Percentiles rank a stretch among this genome's conserved stretches.
phyloP scores from a whole-genome alignment of 1,139 yeast species.

The Geotrichum histeridarum region DNA sequence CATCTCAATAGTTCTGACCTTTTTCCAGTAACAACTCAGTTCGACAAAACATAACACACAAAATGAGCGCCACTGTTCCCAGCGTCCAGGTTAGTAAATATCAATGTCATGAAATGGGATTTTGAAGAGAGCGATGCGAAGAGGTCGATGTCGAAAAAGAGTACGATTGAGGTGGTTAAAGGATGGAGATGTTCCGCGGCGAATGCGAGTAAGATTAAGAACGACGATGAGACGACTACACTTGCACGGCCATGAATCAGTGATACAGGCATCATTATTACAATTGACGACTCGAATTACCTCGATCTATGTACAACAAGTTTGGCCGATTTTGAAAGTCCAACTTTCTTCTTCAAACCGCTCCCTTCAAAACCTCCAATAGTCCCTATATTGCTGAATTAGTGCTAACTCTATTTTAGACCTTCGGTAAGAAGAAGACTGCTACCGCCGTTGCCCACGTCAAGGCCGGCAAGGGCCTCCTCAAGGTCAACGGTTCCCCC shows the following conservation, averaged over 20 bases:
- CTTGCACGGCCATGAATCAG: not conserved
- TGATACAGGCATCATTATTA: not conserved
- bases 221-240: not conserved
- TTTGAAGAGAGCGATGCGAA: not conserved
- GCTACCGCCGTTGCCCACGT: constrained; percentile 99
- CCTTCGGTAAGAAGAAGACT: constrained; percentile 99
- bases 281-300: not conserved
- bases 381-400: not conserved
- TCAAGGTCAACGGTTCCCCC: constrained; percentile 99
- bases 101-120: not conserved
- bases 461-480: constrained; percentile 98
- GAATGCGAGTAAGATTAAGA: not conserved
- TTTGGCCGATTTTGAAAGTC: not conserved
- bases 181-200: not conserved
- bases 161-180: not conserved
- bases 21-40: not conserved
- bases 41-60: not conserved
- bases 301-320: not conserved
- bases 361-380: not conserved
- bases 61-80: constrained; percentile 28
- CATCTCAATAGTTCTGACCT: too few species aligned
- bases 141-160: not conserved
- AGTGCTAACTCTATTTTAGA: constrained; percentile 45
- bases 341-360: not conserved
- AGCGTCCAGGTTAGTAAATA: constrained; percentile 35